A percentile compares a stretch with the other conserved stretches of the same genome.
phyloP scores from a whole-genome alignment of 148 eudicot genomes.

The Rhododendron vialii region DNA sequence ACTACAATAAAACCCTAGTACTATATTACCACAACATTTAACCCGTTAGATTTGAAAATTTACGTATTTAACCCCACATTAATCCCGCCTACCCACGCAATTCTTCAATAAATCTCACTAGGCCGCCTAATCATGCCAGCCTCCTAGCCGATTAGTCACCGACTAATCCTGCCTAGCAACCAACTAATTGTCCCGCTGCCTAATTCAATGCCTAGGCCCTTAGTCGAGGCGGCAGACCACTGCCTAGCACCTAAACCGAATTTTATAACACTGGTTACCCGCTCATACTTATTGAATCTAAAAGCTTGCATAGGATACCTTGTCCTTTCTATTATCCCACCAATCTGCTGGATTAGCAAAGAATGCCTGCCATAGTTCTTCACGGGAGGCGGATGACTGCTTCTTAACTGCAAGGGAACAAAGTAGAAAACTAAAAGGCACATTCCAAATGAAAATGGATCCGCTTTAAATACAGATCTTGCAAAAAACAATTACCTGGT shows the following conservation, averaged over 20 bases:
- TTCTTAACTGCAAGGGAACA: slow-evolving; percentile 39
- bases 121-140: not conserved
- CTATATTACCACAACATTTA: not conserved
- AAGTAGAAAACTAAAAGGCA: not conserved
- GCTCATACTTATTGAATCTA: not conserved
- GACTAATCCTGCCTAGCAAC: not conserved
- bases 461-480: not conserved
- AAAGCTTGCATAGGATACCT: slow-evolving; percentile 41
- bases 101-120: not conserved
- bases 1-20: not conserved
- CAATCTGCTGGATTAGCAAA: slow-evolving; percentile 94
- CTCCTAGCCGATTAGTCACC: too few relatives aligned
- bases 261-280: not conserved
- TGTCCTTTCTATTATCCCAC: slow-evolving; percentile 95
- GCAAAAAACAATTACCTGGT: slow-evolving; percentile 31
- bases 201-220: not conserved
- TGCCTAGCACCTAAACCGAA: not conserved
- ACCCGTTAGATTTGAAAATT: not conserved
- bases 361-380: slow-evolving; percentile 94
- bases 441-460: not conserved
- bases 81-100: too few relatives aligned
- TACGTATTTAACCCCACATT: not conserved
- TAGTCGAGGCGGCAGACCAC: not conserved
- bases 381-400: slow-evolving; percentile 37
- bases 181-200: not conserved